These are phyloP conservation scores for Tephrocybe sp. DNA, from an alignment of 768 basidiomycete species.

Conservation along the genomic window DNA sequence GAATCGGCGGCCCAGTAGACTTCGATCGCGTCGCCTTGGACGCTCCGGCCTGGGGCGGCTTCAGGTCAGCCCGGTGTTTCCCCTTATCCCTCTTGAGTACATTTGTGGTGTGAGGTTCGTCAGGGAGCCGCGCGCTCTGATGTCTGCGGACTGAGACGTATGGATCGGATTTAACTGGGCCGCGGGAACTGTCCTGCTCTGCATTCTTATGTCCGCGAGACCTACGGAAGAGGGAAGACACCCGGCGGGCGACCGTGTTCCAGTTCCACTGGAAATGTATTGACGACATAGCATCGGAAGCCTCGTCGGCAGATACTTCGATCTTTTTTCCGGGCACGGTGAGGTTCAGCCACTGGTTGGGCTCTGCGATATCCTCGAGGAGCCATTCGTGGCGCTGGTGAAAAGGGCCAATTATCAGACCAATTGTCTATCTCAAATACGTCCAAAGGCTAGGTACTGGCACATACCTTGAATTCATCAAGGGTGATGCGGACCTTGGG, in stretches of 20 bases:
- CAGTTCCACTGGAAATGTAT: conserved; percentile 65
- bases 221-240: conserved; percentile 52
- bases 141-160: conserved; percentile 15
- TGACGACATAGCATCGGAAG: conserved; percentile 68
- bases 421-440: not conserved
- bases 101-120: not conserved
- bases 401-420: not conserved
- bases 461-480: conserved; percentile 72
- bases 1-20: conserved; percentile 29
- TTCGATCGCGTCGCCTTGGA: conserved; percentile 24
- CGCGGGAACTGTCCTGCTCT: conserved; percentile 10
- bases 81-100: conserved; percentile 28
- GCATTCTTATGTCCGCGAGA: conserved; percentile 27
- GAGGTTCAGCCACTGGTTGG: conserved; percentile 64
- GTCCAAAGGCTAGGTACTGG: conserved; percentile 12
- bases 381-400: conserved; percentile 65
- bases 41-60: not conserved
- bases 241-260: conserved; percentile 43
- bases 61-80: conserved; percentile 18
- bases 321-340: conserved; percentile 39
- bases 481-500: conserved; percentile 71
- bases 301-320: conserved; percentile 72
- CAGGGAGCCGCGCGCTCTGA: conserved; percentile 12
- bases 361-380: conserved; percentile 62
- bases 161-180: conserved; percentile 24